A percentile compares a stretch with the other conserved stretches of the same genome.
Evolutionary conservation across 495 filamentous ascomycete genomes (phyloP).

Genomic region (Tuber indicum): DNA sequence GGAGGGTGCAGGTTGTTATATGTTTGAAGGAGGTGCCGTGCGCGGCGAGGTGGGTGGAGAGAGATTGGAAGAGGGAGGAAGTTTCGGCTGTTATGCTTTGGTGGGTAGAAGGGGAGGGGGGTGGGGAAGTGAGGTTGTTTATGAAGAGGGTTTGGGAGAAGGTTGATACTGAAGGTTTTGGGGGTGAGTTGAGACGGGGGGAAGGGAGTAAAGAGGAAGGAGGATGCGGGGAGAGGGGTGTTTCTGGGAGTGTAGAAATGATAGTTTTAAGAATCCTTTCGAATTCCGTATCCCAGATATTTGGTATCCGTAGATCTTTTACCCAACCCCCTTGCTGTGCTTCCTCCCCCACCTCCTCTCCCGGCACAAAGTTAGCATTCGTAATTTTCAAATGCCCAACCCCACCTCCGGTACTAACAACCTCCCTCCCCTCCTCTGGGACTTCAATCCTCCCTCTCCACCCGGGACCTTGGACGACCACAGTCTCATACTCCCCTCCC

Average conservation of each 20-base stretch:
- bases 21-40: slow-evolving; percentile 46
- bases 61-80: slow-evolving; percentile 18
- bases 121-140: slow-evolving; percentile 23
- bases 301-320: slow-evolving; percentile 49
- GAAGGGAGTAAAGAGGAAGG: slow-evolving; percentile 47
- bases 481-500: slow-evolving; percentile 93
- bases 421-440: slow-evolving; percentile 48
- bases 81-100: slow-evolving; percentile 20
- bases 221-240: not conserved
- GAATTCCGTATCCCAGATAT: slow-evolving; percentile 49
- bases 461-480: slow-evolving; percentile 72
- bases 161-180: not conserved
- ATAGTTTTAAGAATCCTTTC: slow-evolving; percentile 39
- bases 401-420: slow-evolving; percentile 66
- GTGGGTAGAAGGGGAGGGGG: not conserved
- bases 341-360: slow-evolving; percentile 40
- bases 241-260: not conserved
- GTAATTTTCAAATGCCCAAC: slow-evolving; percentile 55
- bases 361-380: slow-evolving; percentile 53
- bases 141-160: slow-evolving; percentile 23
- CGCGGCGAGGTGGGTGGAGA: slow-evolving; percentile 17
- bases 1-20: slow-evolving; percentile 67
- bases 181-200: slow-evolving; percentile 28
- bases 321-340: slow-evolving; percentile 43
- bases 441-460: slow-evolving; percentile 62